phyloP scores from a whole-genome alignment of 495 filamentous ascomycete species.

The Penicillium coprophilum region DNA sequence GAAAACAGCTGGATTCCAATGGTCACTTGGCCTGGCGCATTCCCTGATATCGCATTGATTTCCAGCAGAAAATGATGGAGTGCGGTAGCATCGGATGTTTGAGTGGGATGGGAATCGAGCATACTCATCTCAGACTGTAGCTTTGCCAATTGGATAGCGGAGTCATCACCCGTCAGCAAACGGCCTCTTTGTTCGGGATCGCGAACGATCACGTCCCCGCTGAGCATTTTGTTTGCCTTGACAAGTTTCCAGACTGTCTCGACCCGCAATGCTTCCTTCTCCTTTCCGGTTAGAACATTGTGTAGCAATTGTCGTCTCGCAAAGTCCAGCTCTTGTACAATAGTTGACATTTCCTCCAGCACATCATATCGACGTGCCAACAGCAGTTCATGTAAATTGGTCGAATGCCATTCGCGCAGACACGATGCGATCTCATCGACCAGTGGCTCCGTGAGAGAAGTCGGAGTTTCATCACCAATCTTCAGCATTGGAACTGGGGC shows the following conservation, averaged over 20 bases:
- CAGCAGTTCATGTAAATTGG: slow-evolving; percentile 91
- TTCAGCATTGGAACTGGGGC: slow-evolving; percentile 97
- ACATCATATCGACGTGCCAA: slow-evolving; percentile 75
- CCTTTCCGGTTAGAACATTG: slow-evolving; percentile 82
- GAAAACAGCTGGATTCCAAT: slow-evolving; percentile 78
- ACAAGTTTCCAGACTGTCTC: slow-evolving; percentile 95
- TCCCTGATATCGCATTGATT: slow-evolving; percentile 73
- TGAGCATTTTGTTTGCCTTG: slow-evolving; percentile 86
- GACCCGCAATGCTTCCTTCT: slow-evolving; percentile 73
- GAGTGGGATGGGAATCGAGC: slow-evolving; percentile 71
- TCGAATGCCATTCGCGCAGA: slow-evolving; percentile 96
- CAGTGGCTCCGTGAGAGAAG: slow-evolving; percentile 81
- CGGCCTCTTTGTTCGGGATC: slow-evolving; percentile 81
- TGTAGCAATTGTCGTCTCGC: slow-evolving; percentile 86
- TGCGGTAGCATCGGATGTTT: slow-evolving; percentile 64
- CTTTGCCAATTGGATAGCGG: slow-evolving; percentile 84
- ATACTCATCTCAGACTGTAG: slow-evolving; percentile 96
- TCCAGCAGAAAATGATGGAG: slow-evolving; percentile 85
- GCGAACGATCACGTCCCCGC: slow-evolving; percentile 88
- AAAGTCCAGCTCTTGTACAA: slow-evolving; percentile 78
- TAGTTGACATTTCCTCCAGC: slow-evolving; percentile 74
- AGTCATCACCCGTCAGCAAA: slow-evolving; percentile 87
- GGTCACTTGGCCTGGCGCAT: slow-evolving; percentile 67
- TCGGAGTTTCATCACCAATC: slow-evolving; percentile 93
- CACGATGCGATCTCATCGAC: slow-evolving; percentile 98